Conservation (phyloP, 2,329 filamentous ascomycete genomes). For the Fusarium buxicola region DNA sequence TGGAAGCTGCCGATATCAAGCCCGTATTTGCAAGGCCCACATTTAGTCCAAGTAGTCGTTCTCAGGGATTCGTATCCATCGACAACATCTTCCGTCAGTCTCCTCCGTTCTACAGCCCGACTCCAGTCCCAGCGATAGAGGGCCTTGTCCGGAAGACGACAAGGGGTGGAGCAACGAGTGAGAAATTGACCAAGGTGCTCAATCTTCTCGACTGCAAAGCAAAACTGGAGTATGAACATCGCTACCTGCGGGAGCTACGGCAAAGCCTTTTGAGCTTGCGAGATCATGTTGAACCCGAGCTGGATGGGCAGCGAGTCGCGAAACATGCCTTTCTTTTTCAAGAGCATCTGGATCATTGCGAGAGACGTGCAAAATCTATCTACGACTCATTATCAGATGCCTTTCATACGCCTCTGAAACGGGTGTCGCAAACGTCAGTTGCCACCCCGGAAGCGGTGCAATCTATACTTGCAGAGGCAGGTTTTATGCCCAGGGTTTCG, state of each 20-base stretch:
- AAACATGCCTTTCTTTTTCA: neutral
- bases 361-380: neutral
- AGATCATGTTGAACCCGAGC: neutral
- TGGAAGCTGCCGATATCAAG: neutral
- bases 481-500: conserved; percentile 45
- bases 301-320: neutral
- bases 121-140: accelerated
- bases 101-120: neutral
- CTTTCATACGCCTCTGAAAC: neutral
- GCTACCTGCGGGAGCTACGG: conserved; percentile 22
- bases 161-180: neutral
- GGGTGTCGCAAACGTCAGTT: neutral
- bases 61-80: conserved; percentile 18
- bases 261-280: conserved; percentile 22
- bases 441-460: neutral
- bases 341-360: conserved; percentile 9
- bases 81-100: conserved; percentile 7
- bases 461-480: neutral
- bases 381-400: conserved; percentile 1
- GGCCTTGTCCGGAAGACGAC: neutral
- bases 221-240: conserved; percentile 19
- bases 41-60: too few species aligned
- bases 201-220: conserved; percentile 14
- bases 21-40: neutral
- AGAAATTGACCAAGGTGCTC: conserved; percentile 14